phyloP scores from a whole-genome alignment of 2,329 filamentous ascomycete genomes.

The Botrytis tulipae region DNA sequence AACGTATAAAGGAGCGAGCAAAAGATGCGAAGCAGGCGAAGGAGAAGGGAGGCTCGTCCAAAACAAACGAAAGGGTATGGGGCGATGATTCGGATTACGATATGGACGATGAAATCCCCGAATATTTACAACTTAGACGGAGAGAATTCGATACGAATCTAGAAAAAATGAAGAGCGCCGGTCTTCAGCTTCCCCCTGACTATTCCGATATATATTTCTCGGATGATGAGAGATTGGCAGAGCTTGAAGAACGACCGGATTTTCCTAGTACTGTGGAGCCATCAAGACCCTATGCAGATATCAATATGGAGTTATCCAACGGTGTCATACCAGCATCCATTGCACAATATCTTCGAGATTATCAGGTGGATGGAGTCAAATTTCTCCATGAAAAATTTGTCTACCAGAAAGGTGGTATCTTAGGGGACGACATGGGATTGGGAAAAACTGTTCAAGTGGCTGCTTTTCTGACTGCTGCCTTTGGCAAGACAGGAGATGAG shows the following conservation, averaged over 20 bases:
- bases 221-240: constrained; percentile 61
- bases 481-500: constrained; percentile 90
- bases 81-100: constrained; percentile 36
- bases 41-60: constrained; percentile 29
- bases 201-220: constrained; percentile 76
- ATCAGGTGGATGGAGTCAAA: constrained; percentile 80
- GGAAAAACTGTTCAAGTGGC: constrained; percentile 97
- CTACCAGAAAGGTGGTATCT: constrained; percentile 76
- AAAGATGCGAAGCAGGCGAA: constrained; percentile 41
- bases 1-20: constrained; percentile 44
- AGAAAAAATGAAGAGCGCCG: constrained; percentile 60
- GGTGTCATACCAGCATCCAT: constrained; percentile 85
- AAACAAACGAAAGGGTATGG: constrained; percentile 30
- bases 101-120: constrained; percentile 53
- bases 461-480: constrained; percentile 85
- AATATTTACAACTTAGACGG: constrained; percentile 69
- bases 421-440: constrained; percentile 92
- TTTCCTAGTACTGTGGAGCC: constrained; percentile 63
- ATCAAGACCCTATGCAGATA: constrained; percentile 69
- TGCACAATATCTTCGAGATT: constrained; percentile 87
- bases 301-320: constrained; percentile 70
- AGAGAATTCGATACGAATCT: constrained; percentile 64
- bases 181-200: constrained; percentile 72
- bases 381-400: constrained; percentile 90
- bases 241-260: constrained; percentile 66